These are phyloP conservation scores for Penicillium olsonii DNA, from an alignment of 2,329 filamentous ascomycete genomes.

Conservation along the genomic window DNA sequence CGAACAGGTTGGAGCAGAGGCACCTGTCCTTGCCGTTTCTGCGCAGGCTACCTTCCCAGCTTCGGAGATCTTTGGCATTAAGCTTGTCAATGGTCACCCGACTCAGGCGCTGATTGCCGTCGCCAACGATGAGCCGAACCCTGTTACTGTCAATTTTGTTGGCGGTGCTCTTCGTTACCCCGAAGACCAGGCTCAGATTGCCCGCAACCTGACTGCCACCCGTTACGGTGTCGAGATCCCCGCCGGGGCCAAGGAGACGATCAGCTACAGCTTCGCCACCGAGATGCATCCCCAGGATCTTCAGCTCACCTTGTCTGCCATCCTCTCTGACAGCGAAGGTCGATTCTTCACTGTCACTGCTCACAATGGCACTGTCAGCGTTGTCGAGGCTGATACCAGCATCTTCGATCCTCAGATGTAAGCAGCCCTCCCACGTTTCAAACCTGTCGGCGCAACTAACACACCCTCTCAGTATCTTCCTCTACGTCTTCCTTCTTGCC, in stretches of 20 bases:
- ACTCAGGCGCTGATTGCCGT: constrained; percentile 82
- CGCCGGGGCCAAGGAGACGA: constrained; percentile 71
- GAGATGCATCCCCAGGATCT: constrained; percentile 94
- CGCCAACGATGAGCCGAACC: constrained; percentile 78
- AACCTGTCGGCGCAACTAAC: constrained; percentile 15
- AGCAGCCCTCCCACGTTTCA: constrained; percentile 35
- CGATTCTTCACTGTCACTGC: constrained; percentile 74
- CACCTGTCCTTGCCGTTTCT: constrained; percentile 57
- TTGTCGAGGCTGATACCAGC: constrained; percentile 89
- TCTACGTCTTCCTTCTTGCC: constrained; percentile 85
- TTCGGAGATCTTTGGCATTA: constrained; percentile 86
- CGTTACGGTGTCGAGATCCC: constrained; percentile 74
- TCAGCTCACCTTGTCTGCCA: constrained; percentile 71
- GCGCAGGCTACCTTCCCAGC: constrained; percentile 62
- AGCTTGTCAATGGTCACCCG: constrained; percentile 88
- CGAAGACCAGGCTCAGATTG: constrained; percentile 58
- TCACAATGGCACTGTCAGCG: constrained; percentile 77
- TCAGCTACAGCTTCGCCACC: constrained; percentile 82
- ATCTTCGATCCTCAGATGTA: constrained; percentile 96
- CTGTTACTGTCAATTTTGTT: constrained; percentile 74
- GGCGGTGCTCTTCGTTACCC: constrained; percentile 71
- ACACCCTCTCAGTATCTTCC: constrained; percentile 73
- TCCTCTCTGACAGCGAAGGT: constrained; percentile 68
- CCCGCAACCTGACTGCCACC: constrained; percentile 82
- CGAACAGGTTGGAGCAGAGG: constrained; percentile 67